Evolutionary conservation across 2,329 filamentous ascomycete species (phyloP), one percentile per base, ranked within the genome.

Genomic region (Metarhizium anisopliae): DNA sequence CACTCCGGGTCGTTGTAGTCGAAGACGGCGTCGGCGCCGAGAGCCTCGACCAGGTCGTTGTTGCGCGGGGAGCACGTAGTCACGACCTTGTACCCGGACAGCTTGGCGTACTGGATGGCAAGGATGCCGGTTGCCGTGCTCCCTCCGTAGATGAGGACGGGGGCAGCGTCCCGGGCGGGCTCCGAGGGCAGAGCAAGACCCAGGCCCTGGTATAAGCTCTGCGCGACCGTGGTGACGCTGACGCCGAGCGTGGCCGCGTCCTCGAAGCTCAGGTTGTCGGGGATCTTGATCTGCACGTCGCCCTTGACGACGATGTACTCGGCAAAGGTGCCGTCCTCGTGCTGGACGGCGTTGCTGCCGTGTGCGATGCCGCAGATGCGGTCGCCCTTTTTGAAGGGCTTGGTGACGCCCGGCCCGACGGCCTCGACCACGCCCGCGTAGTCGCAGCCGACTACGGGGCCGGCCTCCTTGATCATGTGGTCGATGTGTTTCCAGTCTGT

Each of bases 41-140:
- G 69, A 0, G 63, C 65, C 55, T 63, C 64, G 25, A 74, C 59
- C 30, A 69, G 67, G 20, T 67, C 70, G 56, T 69, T 69, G 61
- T 74, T 70, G 55, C 56, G 59, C 16, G 70, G 68, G 25, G 74
- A 75, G 7, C 68, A 62, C 0, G 74, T 76, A 0, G 74, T 62
- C 14, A 74, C 63, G 10, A 76, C 71, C 14, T 58, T 66, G 38
- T 69, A 68, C 5, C 72, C 74, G 6, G 71, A 72, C n/a, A 69
- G 62, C 59, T 71, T 72, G 55, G 73, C 73, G 58, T 63, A 73
- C 61, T 77, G 74, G 59, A 78, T 74, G 5, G 67, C 75, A 54
- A 80, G 76, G 49, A 81, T 77, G 64, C 76, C 77, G 0, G 81
- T 81, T 2, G 79, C 80, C 10, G 77, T 83, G 65, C 78, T 77